These are phyloP conservation scores for Primulina eburnea DNA, from an alignment of 257 asterid genomes.

Conservation along the genomic window DNA sequence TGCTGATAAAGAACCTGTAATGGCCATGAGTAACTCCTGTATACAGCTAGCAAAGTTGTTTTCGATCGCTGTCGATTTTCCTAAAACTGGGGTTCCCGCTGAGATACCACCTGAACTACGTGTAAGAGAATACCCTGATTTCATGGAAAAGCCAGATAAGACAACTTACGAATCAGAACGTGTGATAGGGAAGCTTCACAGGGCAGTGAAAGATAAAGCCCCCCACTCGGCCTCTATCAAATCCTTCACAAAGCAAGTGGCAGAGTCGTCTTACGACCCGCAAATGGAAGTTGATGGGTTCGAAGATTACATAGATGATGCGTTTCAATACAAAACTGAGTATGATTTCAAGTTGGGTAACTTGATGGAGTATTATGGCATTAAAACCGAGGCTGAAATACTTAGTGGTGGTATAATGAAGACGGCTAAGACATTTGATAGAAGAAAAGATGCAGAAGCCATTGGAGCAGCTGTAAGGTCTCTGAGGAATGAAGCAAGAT, in stretches of 20 bases:
- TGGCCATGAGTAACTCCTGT: conserved; percentile 60
- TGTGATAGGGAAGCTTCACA: conserved; percentile 75
- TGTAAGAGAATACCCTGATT: conserved; percentile 76
- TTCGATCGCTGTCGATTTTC: conserved; percentile 87
- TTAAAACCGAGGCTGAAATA: conserved; percentile 80
- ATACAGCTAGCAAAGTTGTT: conserved; percentile 53
- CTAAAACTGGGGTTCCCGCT: conserved; percentile 89
- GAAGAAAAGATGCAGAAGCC: conserved; percentile 76
- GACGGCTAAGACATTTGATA: conserved; percentile 62
- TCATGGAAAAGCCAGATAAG: conserved; percentile 88
- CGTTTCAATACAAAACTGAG: conserved; percentile 51
- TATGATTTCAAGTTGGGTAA: conserved; percentile 82
- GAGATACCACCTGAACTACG: conserved; percentile 70
- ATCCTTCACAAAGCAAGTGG: conserved; percentile 59
- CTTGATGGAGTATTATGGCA: conserved; percentile 81
- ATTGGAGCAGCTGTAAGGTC: conserved; percentile 63
- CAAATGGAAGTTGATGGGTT: conserved; percentile 73
- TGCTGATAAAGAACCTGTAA: conserved; percentile 57
- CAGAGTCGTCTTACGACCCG: conserved; percentile 49
- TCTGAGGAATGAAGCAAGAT: conserved; percentile 68
- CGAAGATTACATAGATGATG: conserved; percentile 57
- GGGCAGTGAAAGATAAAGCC: conserved; percentile 58
- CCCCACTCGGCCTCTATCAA: conserved; percentile 32
- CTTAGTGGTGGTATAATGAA: conserved; percentile 73
- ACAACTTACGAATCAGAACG: conserved; percentile 42